These are phyloP conservation scores for Collybiopsis confluens DNA, from an alignment of 768 basidiomycete species.

Conservation along the genomic window DNA sequence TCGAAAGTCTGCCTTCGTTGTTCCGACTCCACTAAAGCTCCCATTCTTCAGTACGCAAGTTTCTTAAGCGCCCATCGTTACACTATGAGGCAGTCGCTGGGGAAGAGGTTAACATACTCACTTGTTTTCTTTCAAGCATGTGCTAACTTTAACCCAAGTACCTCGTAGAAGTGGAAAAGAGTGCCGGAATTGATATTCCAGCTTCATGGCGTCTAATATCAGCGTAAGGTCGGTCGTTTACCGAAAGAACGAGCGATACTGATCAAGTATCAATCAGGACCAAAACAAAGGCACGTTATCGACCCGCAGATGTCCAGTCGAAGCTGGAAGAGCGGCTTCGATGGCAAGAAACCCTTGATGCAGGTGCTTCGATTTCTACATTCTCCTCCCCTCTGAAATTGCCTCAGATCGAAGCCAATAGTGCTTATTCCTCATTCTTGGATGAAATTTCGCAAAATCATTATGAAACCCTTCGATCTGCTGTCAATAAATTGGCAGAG, in stretches of 20 bases:
- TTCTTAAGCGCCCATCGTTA: slow-evolving; percentile 68
- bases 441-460: slow-evolving; percentile 61
- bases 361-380: slow-evolving; percentile 11
- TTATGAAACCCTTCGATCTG: slow-evolving; percentile 70
- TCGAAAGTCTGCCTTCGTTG: slow-evolving; percentile 22
- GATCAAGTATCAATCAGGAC: slow-evolving; percentile 43
- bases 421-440: slow-evolving; percentile 66
- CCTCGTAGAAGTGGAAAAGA: slow-evolving; percentile 72
- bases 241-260: slow-evolving; percentile 2
- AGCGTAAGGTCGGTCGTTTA: slow-evolving; percentile 39
- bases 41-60: slow-evolving; percentile 54
- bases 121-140: background rate
- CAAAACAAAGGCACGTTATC: slow-evolving; percentile 67
- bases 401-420: slow-evolving; percentile 51
- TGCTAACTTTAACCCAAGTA: slow-evolving; percentile 40
- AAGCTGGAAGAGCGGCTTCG: slow-evolving; percentile 72
- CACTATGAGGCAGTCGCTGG: slow-evolving; percentile 62
- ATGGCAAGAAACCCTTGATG: slow-evolving; percentile 65
- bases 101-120: slow-evolving; percentile 54
- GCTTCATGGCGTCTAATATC: slow-evolving; percentile 63
- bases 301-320: slow-evolving; percentile 58
- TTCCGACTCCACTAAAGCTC: background rate
- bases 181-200: slow-evolving; percentile 45
- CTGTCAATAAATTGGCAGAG: slow-evolving; percentile 74
- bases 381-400: background rate